A percentile compares a stretch with the other conserved stretches of the same genome.
Evolutionary conservation across 2,329 filamentous ascomycete species (phyloP).

Genomic region (Pezicula carpinea): DNA sequence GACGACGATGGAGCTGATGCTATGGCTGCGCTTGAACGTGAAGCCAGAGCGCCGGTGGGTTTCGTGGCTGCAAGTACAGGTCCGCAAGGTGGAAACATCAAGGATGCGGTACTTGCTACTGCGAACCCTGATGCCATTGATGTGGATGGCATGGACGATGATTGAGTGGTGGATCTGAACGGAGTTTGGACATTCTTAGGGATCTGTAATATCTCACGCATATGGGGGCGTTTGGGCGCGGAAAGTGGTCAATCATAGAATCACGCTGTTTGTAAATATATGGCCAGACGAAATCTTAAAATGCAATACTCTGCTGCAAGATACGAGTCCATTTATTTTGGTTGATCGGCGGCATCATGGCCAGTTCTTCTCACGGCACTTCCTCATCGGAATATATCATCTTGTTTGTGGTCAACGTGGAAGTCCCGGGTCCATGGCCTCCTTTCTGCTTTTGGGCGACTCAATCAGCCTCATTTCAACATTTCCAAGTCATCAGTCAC

Average conservation of each 20-base stretch:
- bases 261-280: neutral
- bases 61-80: slow-evolving; percentile 86
- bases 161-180: slow-evolving; percentile 1
- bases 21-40: slow-evolving; percentile 83
- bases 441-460: too few species aligned
- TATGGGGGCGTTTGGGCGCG: neutral
- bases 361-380: too few species aligned
- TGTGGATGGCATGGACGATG: slow-evolving; percentile 64
- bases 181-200: slow-evolving; percentile 3
- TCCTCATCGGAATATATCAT: too few species aligned
- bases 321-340: too few species aligned
- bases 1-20: slow-evolving; percentile 61
- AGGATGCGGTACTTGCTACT: slow-evolving; percentile 36
- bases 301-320: too few species aligned
- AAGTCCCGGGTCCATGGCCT: too few species aligned
- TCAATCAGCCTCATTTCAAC: too few species aligned
- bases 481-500: too few species aligned
- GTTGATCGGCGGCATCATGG: too few species aligned
- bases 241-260: neutral
- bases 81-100: slow-evolving; percentile 54
- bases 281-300: neutral
- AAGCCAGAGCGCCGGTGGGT: slow-evolving; percentile 81
- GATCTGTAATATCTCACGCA: neutral
- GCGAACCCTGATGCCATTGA: slow-evolving; percentile 84
- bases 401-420: too few species aligned